phyloP scores from a whole-genome alignment of 371 early-diverging fungal species.

The Rhizopus arrhizus region DNA sequence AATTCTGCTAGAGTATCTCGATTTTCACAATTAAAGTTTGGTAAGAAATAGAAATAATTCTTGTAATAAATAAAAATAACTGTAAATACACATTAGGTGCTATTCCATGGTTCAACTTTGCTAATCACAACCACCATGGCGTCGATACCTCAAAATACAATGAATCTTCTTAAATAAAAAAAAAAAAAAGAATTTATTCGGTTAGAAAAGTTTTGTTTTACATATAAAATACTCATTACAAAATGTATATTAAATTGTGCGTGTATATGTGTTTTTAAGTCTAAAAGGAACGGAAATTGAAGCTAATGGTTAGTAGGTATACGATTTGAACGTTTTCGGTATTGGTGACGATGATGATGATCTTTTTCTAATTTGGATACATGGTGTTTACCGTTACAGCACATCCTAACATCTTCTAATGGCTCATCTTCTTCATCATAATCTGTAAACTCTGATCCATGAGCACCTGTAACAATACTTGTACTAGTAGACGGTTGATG shows the following conservation, averaged over 20 bases:
- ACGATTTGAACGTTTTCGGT: conserved; percentile 30
- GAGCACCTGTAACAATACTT: conserved; percentile 9
- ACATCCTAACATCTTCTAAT: conserved; percentile 56
- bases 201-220: not conserved
- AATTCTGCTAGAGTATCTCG: conserved; percentile 73
- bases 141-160: conserved; percentile 61
- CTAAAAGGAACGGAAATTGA: not conserved
- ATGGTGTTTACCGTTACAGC: conserved; percentile 61
- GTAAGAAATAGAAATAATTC: conserved; percentile 44
- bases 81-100: conserved; percentile 43
- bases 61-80: not conserved
- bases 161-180: conserved; percentile 18
- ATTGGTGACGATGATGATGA: conserved; percentile 33
- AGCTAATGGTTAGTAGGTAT: conserved; percentile 1
- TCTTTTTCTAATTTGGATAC: conserved; percentile 49
- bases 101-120: conserved; percentile 83
- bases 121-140: conserved; percentile 80
- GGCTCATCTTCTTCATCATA: conserved; percentile 39
- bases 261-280: not conserved
- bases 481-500: conserved; percentile 13
- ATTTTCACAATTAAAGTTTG: conserved; percentile 66
- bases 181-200: not conserved
- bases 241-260: not conserved
- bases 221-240: conserved; percentile 1
- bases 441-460: conserved; percentile 8